These are phyloP conservation scores for Sugiyamaella qingdaonensis DNA, from an alignment of 805 yeast genomes.

Conservation along the genomic window DNA sequence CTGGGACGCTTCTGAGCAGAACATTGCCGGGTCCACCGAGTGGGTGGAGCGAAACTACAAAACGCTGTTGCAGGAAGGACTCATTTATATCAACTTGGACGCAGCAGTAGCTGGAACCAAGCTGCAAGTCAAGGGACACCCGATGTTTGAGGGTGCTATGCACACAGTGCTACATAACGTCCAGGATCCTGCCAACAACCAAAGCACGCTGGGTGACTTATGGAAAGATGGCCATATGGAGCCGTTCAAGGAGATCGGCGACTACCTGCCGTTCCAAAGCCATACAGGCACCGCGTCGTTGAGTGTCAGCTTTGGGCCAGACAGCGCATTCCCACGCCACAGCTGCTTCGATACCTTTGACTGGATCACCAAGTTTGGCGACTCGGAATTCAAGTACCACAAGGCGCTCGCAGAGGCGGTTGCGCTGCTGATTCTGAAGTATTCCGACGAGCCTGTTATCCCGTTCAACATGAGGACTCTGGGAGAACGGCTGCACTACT, in stretches of 20 bases:
- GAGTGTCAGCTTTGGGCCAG: constrained; percentile 49
- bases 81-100: constrained; percentile 71
- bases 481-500: constrained; percentile 41
- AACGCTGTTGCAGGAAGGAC: constrained; percentile 55
- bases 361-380: constrained; percentile 48
- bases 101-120: constrained; percentile 51
- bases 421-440: constrained; percentile 48
- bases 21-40: constrained; percentile 80
- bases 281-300: constrained; percentile 66
- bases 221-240: constrained; percentile 18
- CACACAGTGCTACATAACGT: constrained; percentile 37
- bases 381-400: constrained; percentile 54
- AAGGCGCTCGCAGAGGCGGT: constrained; percentile 52
- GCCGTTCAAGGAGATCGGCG: constrained; percentile 43
- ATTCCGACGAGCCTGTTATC: constrained; percentile 72
- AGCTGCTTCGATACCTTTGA: constrained; percentile 66
- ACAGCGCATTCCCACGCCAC: constrained; percentile 38
- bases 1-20: constrained; percentile 77
- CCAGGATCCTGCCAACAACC: constrained; percentile 18
- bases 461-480: constrained; percentile 58
- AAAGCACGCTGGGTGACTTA: constrained; percentile 15
- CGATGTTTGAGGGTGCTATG: constrained; percentile 52
- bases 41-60: constrained; percentile 58
- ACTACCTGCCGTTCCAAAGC: constrained; percentile 63
- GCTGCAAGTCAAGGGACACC: constrained; percentile 59